These are phyloP conservation scores for Solanum appendiculatum DNA, from an alignment of 257 asterid species.

Conservation along the genomic window DNA sequence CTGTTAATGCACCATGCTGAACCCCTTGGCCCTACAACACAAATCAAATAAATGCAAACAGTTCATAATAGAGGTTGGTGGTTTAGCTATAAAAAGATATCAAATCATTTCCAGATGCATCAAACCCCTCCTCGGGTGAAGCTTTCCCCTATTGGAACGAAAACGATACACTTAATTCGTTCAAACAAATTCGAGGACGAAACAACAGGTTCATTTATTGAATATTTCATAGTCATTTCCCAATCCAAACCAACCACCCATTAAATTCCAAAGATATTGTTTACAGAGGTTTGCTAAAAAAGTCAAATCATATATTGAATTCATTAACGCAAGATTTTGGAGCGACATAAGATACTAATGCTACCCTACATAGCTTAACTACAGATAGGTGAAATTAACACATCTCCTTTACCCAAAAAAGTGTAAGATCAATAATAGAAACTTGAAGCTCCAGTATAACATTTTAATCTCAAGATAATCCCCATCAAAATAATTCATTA, in stretches of 20 bases:
- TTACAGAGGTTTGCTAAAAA: not conserved
- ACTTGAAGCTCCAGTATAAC: not conserved
- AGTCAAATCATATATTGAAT: not conserved
- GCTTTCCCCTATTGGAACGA: not conserved
- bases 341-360: not conserved
- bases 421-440: not conserved
- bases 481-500: too few relatives aligned
- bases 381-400: not conserved
- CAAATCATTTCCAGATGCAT: not conserved
- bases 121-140: not conserved
- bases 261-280: not conserved
- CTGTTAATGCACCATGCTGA: conserved; percentile 9
- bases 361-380: not conserved
- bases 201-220: not conserved
- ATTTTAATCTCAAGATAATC: not conserved
- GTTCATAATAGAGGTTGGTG: not conserved
- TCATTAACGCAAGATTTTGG: not conserved
- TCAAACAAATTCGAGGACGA: not conserved
- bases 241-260: not conserved
- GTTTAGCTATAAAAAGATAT: not conserved
- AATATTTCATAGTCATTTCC: not conserved
- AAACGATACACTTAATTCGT: not conserved
- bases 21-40: conserved; percentile 11
- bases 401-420: not conserved
- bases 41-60: not conserved